A percentile compares a stretch with the other conserved stretches of the same genome.
Conservation (phyloP, 106 monocot genomes). For the Dendrobium officinale region DNA sequence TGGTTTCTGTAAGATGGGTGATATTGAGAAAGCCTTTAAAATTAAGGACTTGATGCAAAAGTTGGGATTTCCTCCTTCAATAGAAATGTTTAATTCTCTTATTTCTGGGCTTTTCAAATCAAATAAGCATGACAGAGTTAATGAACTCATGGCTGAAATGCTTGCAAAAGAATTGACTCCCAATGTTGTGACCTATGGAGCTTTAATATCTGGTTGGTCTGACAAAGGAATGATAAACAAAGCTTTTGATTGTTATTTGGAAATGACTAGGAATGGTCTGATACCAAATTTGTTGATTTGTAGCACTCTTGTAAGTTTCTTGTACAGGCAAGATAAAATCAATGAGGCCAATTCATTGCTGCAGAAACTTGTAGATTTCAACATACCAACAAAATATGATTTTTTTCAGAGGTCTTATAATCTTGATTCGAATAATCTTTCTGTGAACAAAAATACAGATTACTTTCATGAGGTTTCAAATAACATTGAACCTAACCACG, state of each 20-base stretch:
- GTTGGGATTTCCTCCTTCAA: slow-evolving; percentile 49
- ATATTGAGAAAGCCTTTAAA: slow-evolving; percentile 53
- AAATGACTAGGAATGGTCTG: slow-evolving; percentile 51
- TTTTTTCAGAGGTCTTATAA: slow-evolving; percentile 2
- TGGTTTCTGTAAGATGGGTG: slow-evolving; percentile 72
- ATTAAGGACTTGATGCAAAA: slow-evolving; percentile 54
- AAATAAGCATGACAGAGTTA: slow-evolving; percentile 21
- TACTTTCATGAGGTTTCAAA: slow-evolving; percentile 23
- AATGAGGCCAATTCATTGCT: slow-evolving; percentile 75
- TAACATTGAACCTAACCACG: slow-evolving; percentile 32
- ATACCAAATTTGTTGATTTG: slow-evolving; percentile 69
- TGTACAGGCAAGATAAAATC: slow-evolving; percentile 61
- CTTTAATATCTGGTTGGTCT: slow-evolving; percentile 82
- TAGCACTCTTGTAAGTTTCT: slow-evolving; percentile 49
- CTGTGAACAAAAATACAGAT: slow-evolving; percentile 18
- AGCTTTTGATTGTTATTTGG: slow-evolving; percentile 52
- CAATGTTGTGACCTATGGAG: slow-evolving; percentile 69
- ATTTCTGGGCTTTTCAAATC: slow-evolving; percentile 58
- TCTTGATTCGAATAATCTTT: neutral
- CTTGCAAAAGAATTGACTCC: slow-evolving; percentile 36
- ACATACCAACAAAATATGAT: slow-evolving; percentile 20
- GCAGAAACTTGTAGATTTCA: slow-evolving; percentile 49
- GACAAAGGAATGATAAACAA: slow-evolving; percentile 56
- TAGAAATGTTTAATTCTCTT: slow-evolving; percentile 79
- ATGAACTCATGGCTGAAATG: slow-evolving; percentile 53